Percentiles rank a stretch among this genome's conserved stretches.
Evolutionary conservation across 345 rosid genomes (phyloP).

Genomic region (Salix koriyanagi): DNA sequence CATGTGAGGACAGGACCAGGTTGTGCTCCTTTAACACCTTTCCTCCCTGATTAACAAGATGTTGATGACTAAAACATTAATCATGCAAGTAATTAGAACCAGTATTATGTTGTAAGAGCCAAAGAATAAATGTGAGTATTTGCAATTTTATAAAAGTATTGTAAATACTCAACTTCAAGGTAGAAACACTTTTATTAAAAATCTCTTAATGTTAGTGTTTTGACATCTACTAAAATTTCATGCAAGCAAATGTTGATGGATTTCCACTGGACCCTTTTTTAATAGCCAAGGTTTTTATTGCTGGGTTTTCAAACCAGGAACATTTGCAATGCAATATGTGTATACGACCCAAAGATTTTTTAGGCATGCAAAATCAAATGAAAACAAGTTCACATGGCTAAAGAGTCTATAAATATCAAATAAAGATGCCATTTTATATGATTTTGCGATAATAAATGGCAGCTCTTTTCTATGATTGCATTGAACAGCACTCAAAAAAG

Average conservation of each 20-base stretch:
- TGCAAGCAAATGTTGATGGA: not conserved
- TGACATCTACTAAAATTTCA: not conserved
- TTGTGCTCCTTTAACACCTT: slow-evolving; percentile 85
- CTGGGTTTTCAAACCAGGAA: not conserved
- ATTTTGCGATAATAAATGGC: not conserved
- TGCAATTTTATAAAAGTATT: not conserved
- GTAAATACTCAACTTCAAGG: not conserved
- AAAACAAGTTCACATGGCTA: not conserved
- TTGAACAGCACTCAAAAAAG: not conserved
- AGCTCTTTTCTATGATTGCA: not conserved
- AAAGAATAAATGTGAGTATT: not conserved
- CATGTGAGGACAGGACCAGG: slow-evolving; percentile 80
- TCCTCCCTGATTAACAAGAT: slow-evolving; percentile 31
- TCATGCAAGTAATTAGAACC: not conserved
- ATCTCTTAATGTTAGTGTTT: not conserved
- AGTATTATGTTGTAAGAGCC: not conserved
- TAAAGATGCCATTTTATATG: not conserved
- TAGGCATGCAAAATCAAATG: not conserved
- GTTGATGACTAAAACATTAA: not conserved
- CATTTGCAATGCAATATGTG: not conserved
- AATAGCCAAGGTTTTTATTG: not conserved
- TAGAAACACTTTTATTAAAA: not conserved
- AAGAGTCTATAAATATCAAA: not conserved
- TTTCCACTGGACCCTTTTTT: not conserved
- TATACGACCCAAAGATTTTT: not conserved